Evolutionary conservation across 2,329 filamentous ascomycete genomes (phyloP), one percentile per base, ranked within the genome.

Genomic region (Colletotrichum camelliae): DNA sequence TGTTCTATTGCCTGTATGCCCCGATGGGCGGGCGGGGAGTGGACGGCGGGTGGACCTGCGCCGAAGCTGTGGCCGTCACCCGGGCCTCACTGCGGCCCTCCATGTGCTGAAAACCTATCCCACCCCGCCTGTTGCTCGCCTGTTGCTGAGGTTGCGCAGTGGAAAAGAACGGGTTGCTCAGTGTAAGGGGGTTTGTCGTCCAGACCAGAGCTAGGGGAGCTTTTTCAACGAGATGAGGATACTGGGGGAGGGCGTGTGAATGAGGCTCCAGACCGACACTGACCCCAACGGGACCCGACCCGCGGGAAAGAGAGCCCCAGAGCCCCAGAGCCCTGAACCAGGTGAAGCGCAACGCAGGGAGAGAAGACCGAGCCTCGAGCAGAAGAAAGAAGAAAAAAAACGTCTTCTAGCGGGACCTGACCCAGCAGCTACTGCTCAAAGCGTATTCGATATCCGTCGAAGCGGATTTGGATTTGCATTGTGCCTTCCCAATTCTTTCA

Each of bases 101-200:
- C 21, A 35, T 43, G 55, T 58, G 24, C 61, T 37, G 61, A 61
- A 21, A 65, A n/a, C 27, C 31, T 67, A 73, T 21, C 37, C 52
- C 72, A 67, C 37, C 43, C 62, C 39, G n/a, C 33, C 24, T 35
- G 21, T 35, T 64, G 61, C 73, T 70, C 57, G 62, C 65, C 70
- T 62, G 64, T 68, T 70, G 57, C 55, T 64, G 35, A 33, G n/a
- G 61, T 64, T 64, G 61, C 61, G 33, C 64, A 61, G 57, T 64
- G 57, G 69, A 33, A 72, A 72, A 75, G 27, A 12, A 29, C 73
- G 73, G 73, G 73, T 75, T 75, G 73, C 73, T 66, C 64, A 58
- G 73, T 75, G 73, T 48, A 75, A 73, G 73, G 70, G 70, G 67
- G 29, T 67, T 72, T 24, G 73, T 73, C 21, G 73, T 64, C 64